phyloP scores from a whole-genome alignment of 495 filamentous ascomycete species.

The Pyronema omphalodes region DNA sequence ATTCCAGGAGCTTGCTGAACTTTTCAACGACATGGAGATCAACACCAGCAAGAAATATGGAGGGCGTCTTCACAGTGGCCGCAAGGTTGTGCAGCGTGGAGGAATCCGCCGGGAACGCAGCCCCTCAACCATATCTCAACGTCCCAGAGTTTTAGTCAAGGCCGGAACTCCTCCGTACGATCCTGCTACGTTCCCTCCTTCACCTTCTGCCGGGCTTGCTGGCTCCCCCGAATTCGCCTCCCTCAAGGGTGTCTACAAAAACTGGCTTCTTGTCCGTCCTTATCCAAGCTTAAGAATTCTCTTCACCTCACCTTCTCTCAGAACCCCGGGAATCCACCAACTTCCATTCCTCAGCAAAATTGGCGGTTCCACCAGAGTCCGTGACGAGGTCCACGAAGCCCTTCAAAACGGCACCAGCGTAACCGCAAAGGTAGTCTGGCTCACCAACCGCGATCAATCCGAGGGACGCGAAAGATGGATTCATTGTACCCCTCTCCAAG shows the following conservation, averaged over 20 bases:
- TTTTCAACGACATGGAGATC: conserved; percentile 42
- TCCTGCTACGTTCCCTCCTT: neutral
- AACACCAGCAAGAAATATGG: conserved; percentile 37
- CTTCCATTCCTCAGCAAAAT: conserved; percentile 42
- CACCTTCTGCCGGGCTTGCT: neutral
- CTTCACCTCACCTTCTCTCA: conserved; percentile 46
- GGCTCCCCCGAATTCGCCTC: conserved; percentile 8
- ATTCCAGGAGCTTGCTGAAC: conserved; percentile 38
- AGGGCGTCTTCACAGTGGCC: conserved; percentile 37
- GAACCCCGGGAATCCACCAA: conserved; percentile 46
- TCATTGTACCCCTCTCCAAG: conserved; percentile 42
- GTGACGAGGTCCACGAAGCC: conserved; percentile 35
- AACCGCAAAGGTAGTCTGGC: conserved; percentile 44
- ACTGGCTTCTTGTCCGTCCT: conserved; percentile 46
- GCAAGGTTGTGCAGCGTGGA: conserved; percentile 28
- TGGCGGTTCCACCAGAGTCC: conserved; percentile 34
- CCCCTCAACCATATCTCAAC: neutral
- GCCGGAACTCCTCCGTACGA: neutral
- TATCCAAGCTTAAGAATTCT: conserved; percentile 42
- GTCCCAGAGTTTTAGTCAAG: neutral
- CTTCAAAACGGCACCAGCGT: conserved; percentile 38
- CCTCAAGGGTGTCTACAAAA: conserved; percentile 31
- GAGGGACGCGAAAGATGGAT: conserved; percentile 39
- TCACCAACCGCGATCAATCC: conserved; percentile 26
- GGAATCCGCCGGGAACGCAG: neutral